phyloP scores from a whole-genome alignment of 495 filamentous ascomycete genomes.

The Lasiosphaeria hispida region DNA sequence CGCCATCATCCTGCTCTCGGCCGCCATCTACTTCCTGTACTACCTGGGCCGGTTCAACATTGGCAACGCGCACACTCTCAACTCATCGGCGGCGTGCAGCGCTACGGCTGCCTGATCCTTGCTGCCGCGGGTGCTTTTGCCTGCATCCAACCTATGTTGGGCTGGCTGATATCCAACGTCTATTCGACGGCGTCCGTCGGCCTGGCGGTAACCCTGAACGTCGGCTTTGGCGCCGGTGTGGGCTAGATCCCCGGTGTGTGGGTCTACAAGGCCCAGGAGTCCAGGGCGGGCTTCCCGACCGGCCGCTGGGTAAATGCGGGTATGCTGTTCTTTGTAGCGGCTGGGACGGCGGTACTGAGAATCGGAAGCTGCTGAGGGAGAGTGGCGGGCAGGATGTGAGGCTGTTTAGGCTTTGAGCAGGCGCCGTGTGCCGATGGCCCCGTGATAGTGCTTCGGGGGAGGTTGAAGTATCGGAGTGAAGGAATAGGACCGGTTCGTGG shows the following conservation, averaged over 20 bases:
- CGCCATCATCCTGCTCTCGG: constrained; percentile 57
- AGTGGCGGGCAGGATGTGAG: constrained; percentile 20
- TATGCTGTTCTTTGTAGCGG: constrained; percentile 43
- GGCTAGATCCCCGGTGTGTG: constrained; percentile 71
- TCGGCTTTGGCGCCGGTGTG: constrained; percentile 59
- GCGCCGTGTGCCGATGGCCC: too few relatives aligned
- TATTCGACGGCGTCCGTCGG: constrained; percentile 61
- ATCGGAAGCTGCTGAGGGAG: constrained; percentile 33
- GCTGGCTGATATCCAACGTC: constrained; percentile 69
- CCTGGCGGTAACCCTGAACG: constrained; percentile 66
- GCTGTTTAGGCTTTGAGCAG: constrained; percentile 26
- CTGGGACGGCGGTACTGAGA: constrained; percentile 36
- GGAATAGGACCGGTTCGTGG: background rate
- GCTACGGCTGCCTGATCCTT: constrained; percentile 69
- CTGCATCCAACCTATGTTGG: constrained; percentile 60
- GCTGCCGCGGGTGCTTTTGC: constrained; percentile 57
- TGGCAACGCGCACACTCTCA: constrained; percentile 66
- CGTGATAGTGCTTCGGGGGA: background rate
- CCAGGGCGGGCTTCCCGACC: constrained; percentile 60
- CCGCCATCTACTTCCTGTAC: constrained; percentile 62
- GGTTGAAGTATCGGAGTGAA: background rate
- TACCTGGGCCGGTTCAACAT: constrained; percentile 69
- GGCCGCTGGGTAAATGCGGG: constrained; percentile 56
- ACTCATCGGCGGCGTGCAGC: constrained; percentile 50
- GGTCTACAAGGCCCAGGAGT: constrained; percentile 67